These are phyloP conservation scores for Lathyrus sativus DNA, from an alignment of 306 rosid genomes.

Conservation along the genomic window DNA sequence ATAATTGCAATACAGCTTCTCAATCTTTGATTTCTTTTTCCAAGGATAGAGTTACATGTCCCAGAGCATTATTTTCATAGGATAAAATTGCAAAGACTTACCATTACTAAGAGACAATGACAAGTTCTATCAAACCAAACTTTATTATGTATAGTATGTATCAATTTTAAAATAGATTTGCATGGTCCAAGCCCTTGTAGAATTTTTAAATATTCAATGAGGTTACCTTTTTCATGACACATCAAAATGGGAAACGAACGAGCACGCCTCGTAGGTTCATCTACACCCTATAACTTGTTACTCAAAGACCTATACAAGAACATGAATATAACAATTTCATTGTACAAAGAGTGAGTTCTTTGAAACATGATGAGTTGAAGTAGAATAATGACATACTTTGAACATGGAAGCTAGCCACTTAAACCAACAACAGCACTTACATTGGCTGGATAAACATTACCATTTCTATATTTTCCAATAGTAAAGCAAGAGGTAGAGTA, in stretches of 20 bases:
- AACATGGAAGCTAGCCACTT: slow-evolving; percentile 99
- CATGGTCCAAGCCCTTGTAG: too few relatives aligned
- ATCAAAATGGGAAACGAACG: slow-evolving; percentile 64
- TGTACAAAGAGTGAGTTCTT: slow-evolving; percentile 17
- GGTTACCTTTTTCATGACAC: slow-evolving; percentile 91
- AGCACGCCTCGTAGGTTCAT: slow-evolving; percentile 52
- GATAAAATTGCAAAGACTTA: too few relatives aligned
- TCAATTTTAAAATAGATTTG: too few relatives aligned
- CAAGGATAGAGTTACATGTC: too few relatives aligned
- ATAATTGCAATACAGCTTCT: too few relatives aligned
- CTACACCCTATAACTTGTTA: slow-evolving; percentile 62
- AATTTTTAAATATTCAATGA: background rate
- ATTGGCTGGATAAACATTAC: slow-evolving; percentile 69
- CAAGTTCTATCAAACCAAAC: too few relatives aligned
- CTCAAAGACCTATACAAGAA: slow-evolving; percentile 63
- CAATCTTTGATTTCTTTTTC: too few relatives aligned
- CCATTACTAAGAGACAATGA: too few relatives aligned
- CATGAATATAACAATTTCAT: slow-evolving; percentile 32
- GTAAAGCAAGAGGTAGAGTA: slow-evolving; percentile 79
- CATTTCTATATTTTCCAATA: slow-evolving; percentile 67
- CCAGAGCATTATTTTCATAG: too few relatives aligned
- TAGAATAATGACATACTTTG: slow-evolving; percentile 59
- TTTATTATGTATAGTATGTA: too few relatives aligned
- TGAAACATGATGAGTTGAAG: slow-evolving; percentile 32
- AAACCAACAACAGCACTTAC: slow-evolving; percentile 81